Base-by-base conservation (phyloP, 805 yeast genomes). In the Teunomyces gatunensis region DNA sequence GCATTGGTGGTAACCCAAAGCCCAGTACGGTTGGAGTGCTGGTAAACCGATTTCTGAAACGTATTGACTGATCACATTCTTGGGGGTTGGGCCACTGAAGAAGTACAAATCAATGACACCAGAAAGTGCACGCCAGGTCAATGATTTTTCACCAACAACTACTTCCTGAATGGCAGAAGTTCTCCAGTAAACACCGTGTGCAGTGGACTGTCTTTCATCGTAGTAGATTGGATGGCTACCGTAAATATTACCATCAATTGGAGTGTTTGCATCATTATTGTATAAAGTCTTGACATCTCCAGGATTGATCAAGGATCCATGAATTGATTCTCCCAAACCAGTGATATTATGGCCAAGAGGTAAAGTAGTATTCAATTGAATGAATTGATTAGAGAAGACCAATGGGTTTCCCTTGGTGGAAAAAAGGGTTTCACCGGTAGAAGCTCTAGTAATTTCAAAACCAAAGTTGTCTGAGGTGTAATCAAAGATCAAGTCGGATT, bases 321-420 rank as follows among this genome's bases (percentile, higher is more conserved):
- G 67, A 41, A 61, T 58, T 3, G 67, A 56, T 51, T 65, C 70
- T 9, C 69, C 70, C n/a, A 65, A 53, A 3, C 70, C 70, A 18
- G 60, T 51, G 17, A 65, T 49, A 7, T 54, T 52, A 43, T 65
- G 67, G 11, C 55, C 58, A 29, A 43, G 12, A 3, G 67, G 68
- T 43, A 65, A 53, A 4, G 58, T 41, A 12, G 69, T 61, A 48
- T 59, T 60, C 48, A 65, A 57, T 43, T 65, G 68, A 15, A 65
- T 44, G 42, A 62, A 65, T 47, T 65, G 68, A 47, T 65, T 63
- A 11, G 67, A 62, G 46, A 58, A 65, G 15, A 65, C 66, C 27
- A 65, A 48, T 9, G 64, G 60, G 41, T 59, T 60, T 3, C 61
- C 65, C n/a, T 47, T 47, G 11, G 69, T 65, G 39, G 65, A 59